These are phyloP conservation scores for Canavalia ensiformis DNA, from an alignment of 306 rosid genomes.

Conservation along the genomic window DNA sequence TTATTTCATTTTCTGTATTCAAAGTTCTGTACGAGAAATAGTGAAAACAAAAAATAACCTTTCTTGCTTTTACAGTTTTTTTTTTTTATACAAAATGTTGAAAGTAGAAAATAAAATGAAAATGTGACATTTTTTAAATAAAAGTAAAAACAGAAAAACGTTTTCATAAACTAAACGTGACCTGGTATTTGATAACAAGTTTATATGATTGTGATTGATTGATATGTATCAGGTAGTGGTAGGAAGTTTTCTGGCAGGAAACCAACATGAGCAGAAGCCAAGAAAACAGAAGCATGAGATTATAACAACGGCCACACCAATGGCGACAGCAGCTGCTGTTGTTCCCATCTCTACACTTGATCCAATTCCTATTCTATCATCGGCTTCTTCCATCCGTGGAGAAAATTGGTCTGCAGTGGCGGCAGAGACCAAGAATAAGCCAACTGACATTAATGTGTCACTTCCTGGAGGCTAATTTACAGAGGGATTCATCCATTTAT, in stretches of 20 bases:
- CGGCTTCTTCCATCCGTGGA: conserved; percentile 67
- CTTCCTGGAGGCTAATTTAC: conserved; percentile 65
- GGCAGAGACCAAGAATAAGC: conserved; percentile 65
- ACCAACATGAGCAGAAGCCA: conserved; percentile 87
- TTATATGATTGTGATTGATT: conserved; percentile 36
- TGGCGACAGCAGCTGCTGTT: conserved; percentile 60
- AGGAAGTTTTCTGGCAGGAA: conserved; percentile 95
- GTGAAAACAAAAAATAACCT: too few relatives aligned
- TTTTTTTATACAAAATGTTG: too few relatives aligned
- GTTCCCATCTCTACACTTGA: conserved; percentile 74
- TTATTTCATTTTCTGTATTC: too few relatives aligned
- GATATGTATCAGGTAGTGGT: conserved; percentile 74
- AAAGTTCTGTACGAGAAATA: too few relatives aligned
- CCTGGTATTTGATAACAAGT: background rate
- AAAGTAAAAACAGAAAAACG: too few relatives aligned
- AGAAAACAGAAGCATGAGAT: conserved; percentile 80
- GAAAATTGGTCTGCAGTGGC: conserved; percentile 80
- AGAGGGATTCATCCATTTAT: background rate
- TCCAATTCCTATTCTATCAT: conserved; percentile 61
- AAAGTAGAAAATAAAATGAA: too few relatives aligned
- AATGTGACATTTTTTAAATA: too few relatives aligned
- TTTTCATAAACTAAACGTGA: too few relatives aligned
- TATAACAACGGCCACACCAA: conserved; percentile 55
- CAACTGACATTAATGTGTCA: conserved; percentile 77
- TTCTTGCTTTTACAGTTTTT: too few relatives aligned